Percentiles rank a stretch among this genome's conserved stretches.
Conservation (phyloP, 2,329 filamentous ascomycete genomes). For the Cercospora sp. region DNA sequence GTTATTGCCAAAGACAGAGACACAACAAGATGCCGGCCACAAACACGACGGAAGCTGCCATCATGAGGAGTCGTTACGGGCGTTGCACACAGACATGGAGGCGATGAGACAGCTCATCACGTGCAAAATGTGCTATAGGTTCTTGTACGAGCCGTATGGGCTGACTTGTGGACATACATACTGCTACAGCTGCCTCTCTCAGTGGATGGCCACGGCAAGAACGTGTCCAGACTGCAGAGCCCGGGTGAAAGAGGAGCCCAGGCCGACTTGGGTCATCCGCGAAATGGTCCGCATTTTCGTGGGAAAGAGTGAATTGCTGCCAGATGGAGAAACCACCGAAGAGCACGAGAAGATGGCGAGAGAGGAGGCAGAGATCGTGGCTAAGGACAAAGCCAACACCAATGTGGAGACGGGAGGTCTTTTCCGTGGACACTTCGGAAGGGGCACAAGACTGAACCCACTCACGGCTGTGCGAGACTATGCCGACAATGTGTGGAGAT, state of each 20-base stretch:
- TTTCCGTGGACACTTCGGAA: slow-evolving; percentile 62
- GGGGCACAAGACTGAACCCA: slow-evolving; percentile 27
- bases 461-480: slow-evolving; percentile 54
- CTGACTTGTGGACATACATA: slow-evolving; percentile 70
- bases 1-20: not conserved
- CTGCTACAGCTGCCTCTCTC: slow-evolving; percentile 59
- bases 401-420: slow-evolving; percentile 57
- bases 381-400: slow-evolving; percentile 59
- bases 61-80: slow-evolving; percentile 31
- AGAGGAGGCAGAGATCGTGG: slow-evolving; percentile 61
- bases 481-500: slow-evolving; percentile 62
- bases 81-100: slow-evolving; percentile 55
- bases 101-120: slow-evolving; percentile 62
- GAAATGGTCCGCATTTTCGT: slow-evolving; percentile 66
- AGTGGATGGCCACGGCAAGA: slow-evolving; percentile 60
- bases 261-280: slow-evolving; percentile 66
- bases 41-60: slow-evolving; percentile 20
- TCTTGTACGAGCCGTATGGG: slow-evolving; percentile 70
- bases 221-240: slow-evolving; percentile 69
- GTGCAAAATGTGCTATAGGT: slow-evolving; percentile 68
- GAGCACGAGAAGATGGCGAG: slow-evolving; percentile 60
- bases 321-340: slow-evolving; percentile 62
- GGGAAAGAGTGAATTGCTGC: slow-evolving; percentile 60
- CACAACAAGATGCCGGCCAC: not conserved
- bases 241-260: slow-evolving; percentile 59